Evolutionary conservation across 2,329 filamentous ascomycete genomes (phyloP).

Genomic region (Nannizzia gypsea): DNA sequence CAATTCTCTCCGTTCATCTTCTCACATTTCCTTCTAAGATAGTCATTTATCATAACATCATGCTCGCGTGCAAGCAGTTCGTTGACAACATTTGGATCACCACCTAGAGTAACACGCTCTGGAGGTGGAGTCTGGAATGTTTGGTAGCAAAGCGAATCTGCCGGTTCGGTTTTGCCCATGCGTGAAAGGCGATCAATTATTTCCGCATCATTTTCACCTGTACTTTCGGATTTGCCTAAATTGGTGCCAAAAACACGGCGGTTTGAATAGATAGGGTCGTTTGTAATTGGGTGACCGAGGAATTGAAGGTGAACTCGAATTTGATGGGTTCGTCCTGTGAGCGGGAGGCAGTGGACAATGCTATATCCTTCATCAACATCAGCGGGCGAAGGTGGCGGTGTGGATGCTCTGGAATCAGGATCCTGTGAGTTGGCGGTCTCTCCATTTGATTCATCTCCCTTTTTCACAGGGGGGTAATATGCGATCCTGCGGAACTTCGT

Average conservation of each 20-base stretch:
- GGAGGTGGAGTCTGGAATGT: conserved; percentile 32
- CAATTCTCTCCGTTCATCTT: conserved; percentile 81
- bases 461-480: conserved; percentile 60
- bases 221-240: conserved; percentile 58
- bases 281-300: conserved; percentile 86
- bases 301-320: conserved; percentile 90
- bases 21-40: conserved; percentile 83
- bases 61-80: conserved; percentile 34
- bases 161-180: conserved; percentile 91
- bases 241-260: conserved; percentile 76
- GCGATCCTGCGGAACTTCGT: conserved; percentile 86
- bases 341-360: conserved; percentile 82
- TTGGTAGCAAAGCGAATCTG: conserved; percentile 83
- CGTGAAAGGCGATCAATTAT: conserved; percentile 72
- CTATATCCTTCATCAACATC: conserved; percentile 63
- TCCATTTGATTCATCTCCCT: conserved; percentile 7
- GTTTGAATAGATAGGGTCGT: conserved; percentile 97
- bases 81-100: conserved; percentile 28
- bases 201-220: conserved; percentile 68
- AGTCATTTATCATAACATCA: conserved; percentile 81
- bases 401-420: conserved; percentile 16
- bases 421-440: conserved; percentile 9
- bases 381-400: conserved; percentile 22
- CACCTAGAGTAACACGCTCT: conserved; percentile 22
- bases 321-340: conserved; percentile 91